These are phyloP conservation scores for Erigeron philadelphicus DNA, from an alignment of 140 eudicot genomes.

Conservation along the genomic window DNA sequence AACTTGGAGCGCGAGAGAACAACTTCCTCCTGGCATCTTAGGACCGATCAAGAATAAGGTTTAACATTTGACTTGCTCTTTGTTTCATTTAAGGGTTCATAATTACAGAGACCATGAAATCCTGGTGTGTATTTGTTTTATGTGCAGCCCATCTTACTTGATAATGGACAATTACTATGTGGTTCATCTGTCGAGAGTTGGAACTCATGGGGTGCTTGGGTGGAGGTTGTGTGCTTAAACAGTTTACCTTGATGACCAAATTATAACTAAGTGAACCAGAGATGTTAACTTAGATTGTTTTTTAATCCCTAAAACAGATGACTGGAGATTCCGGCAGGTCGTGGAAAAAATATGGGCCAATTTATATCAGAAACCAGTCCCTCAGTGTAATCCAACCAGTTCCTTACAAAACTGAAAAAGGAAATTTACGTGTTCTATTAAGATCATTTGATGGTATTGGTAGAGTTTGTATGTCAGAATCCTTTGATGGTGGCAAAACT, in stretches of 20 bases:
- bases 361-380: slow-evolving; percentile 48
- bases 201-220: slow-evolving; percentile 99
- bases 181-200: slow-evolving; percentile 98
- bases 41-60: slow-evolving; percentile 98
- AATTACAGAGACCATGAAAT: neutral
- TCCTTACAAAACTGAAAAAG: slow-evolving; percentile 70
- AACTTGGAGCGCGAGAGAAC: slow-evolving; percentile 85
- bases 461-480: slow-evolving; percentile 79
- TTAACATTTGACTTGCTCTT: neutral
- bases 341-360: slow-evolving; percentile 81
- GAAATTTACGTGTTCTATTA: slow-evolving; percentile 55
- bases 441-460: slow-evolving; percentile 69
- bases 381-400: slow-evolving; percentile 87
- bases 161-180: slow-evolving; percentile 72
- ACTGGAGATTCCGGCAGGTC: slow-evolving; percentile 74
- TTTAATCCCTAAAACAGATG: slow-evolving; percentile 44
- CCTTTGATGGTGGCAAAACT: slow-evolving; percentile 66
- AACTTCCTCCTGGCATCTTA: slow-evolving; percentile 90
- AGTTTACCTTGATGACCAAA: neutral
- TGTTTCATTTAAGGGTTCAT: neutral
- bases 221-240: slow-evolving; percentile 55
- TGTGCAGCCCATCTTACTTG: slow-evolving; percentile 76
- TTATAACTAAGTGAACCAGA: neutral
- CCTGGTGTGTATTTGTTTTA: neutral
- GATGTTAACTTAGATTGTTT: neutral